phyloP scores from a whole-genome alignment of 306 rosid species.

The Ziziphus jujuba region DNA sequence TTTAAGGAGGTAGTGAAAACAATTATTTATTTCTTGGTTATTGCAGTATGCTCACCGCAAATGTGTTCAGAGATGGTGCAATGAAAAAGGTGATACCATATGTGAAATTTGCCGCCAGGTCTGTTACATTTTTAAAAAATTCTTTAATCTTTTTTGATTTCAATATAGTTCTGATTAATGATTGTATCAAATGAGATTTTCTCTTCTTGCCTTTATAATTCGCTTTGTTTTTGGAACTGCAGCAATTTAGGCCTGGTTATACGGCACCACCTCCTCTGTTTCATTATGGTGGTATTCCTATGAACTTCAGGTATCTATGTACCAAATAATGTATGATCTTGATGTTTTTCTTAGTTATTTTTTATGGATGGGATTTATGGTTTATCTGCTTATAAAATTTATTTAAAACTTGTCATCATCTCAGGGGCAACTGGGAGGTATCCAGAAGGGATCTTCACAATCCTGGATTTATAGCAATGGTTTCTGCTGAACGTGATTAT shows the following conservation, averaged over 20 bases:
- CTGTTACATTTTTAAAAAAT: not conserved
- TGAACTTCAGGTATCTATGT: slow-evolving; percentile 49
- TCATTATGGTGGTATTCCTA: slow-evolving; percentile 52
- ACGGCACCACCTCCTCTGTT: slow-evolving; percentile 57
- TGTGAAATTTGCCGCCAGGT: slow-evolving; percentile 96
- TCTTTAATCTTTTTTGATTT: not conserved
- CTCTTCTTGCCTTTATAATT: too few species aligned
- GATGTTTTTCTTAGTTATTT: not conserved
- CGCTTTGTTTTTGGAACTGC: slow-evolving; percentile 21
- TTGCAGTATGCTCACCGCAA: slow-evolving; percentile 77
- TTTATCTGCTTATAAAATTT: not conserved
- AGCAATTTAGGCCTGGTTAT: slow-evolving; percentile 68
- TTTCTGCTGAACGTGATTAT: slow-evolving; percentile 42
- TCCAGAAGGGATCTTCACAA: slow-evolving; percentile 56
- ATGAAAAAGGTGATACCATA: slow-evolving; percentile 74
- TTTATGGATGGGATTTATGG: not conserved
- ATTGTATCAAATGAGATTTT: not conserved
- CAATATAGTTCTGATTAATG: not conserved
- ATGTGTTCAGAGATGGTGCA: slow-evolving; percentile 96
- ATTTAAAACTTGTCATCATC: slow-evolving; percentile 1
- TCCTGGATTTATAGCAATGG: slow-evolving; percentile 44
- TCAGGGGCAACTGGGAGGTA: slow-evolving; percentile 69
- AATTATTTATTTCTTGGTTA: not conserved
- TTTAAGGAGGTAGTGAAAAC: not conserved
- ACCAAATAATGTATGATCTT: not conserved